Evolutionary conservation across 495 filamentous ascomycete genomes (phyloP).

Genomic region (Schizothecium vesticola): DNA sequence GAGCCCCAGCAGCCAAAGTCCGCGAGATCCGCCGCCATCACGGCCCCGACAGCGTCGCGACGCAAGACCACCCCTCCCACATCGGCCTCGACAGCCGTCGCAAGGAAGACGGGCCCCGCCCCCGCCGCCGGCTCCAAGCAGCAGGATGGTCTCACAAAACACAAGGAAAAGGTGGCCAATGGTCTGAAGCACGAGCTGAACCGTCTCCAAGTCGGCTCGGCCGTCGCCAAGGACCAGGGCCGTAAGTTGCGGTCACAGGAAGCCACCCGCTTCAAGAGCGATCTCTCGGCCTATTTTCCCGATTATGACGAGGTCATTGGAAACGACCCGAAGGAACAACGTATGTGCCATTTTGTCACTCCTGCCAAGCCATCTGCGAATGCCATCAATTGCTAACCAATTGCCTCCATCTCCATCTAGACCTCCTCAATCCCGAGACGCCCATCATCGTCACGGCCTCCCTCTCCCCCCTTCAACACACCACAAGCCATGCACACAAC

Average conservation of each 20-base stretch:
- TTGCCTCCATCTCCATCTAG: slow-evolving; percentile 28
- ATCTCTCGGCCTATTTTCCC: slow-evolving; percentile 79
- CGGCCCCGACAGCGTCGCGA: slow-evolving; percentile 26
- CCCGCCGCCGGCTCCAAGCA: slow-evolving; percentile 19
- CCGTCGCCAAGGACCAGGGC: slow-evolving; percentile 40
- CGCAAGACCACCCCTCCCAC: slow-evolving; percentile 11
- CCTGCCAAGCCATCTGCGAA: slow-evolving; percentile 1
- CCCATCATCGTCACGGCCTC: slow-evolving; percentile 52
- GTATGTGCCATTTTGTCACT: slow-evolving; percentile 44
- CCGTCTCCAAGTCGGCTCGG: slow-evolving; percentile 38
- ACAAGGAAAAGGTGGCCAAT: slow-evolving; percentile 46
- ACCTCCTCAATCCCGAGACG: slow-evolving; percentile 56
- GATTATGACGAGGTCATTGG: slow-evolving; percentile 89
- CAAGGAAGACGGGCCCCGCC: slow-evolving; percentile 19
- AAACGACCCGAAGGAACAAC: slow-evolving; percentile 67
- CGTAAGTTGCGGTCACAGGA: slow-evolving; percentile 54
- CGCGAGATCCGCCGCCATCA: slow-evolving; percentile 22
- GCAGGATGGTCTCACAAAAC: slow-evolving; percentile 31
- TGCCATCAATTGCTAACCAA: slow-evolving; percentile 30
- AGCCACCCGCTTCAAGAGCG: slow-evolving; percentile 68
- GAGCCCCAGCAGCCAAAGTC: slow-evolving; percentile 27
- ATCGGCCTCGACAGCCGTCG: slow-evolving; percentile 15
- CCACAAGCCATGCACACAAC: slow-evolving; percentile 17
- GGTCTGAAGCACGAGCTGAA: slow-evolving; percentile 50
- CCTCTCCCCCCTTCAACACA: slow-evolving; percentile 20